phyloP scores from a whole-genome alignment of 345 rosid species.

The Eucalyptus virginea region DNA sequence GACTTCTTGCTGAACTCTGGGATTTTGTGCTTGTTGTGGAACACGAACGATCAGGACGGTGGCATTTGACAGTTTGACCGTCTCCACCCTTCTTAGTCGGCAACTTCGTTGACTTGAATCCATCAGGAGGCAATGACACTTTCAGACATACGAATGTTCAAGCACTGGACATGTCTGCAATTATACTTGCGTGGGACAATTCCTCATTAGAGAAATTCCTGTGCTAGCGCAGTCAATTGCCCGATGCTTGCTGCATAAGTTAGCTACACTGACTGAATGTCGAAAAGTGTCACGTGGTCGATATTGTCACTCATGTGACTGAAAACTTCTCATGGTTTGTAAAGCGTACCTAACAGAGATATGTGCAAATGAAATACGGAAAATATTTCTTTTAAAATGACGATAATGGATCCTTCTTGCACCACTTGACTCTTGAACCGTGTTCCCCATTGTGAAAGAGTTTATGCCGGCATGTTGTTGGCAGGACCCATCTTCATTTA shows the following conservation, averaged over 20 bases:
- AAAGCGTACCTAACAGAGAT: neutral
- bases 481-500: conserved; percentile 30
- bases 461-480: neutral
- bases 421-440: neutral
- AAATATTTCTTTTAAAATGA: neutral
- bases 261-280: neutral
- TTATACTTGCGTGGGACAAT: no score
- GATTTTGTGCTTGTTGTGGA: neutral
- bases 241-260: neutral
- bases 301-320: neutral
- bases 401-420: neutral
- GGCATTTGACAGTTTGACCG: neutral
- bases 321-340: neutral
- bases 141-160: neutral
- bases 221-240: neutral
- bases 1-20: neutral
- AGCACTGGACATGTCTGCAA: neutral
- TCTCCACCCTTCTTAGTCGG: neutral
- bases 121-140: neutral
- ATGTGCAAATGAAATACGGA: neutral
- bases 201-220: neutral
- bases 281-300: neutral
- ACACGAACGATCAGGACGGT: neutral
- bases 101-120: neutral
- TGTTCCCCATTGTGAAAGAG: neutral